These are phyloP conservation scores for Tagetes erecta DNA, from an alignment of 129 eudicot species.

Conservation along the genomic window DNA sequence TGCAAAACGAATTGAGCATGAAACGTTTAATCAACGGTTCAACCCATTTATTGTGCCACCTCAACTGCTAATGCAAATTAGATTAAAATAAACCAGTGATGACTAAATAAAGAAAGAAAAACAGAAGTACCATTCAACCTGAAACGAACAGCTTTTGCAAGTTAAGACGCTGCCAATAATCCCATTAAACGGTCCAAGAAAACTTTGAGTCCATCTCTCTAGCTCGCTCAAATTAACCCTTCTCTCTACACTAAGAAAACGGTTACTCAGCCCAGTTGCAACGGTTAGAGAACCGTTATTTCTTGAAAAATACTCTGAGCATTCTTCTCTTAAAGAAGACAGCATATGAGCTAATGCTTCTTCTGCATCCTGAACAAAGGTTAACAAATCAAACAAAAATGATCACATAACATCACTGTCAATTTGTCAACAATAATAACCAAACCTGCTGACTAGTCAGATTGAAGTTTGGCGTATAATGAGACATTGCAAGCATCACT, in stretches of 20 bases:
- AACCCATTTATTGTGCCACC: neutral
- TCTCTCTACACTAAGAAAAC: conserved; percentile 49
- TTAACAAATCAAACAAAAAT: conserved; percentile 5
- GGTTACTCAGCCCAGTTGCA: conserved; percentile 45
- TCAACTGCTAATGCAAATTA: neutral
- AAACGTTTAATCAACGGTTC: neutral
- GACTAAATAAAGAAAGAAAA: conserved; percentile 22
- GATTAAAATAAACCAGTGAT: conserved; percentile 4
- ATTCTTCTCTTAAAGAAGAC: conserved; percentile 86
- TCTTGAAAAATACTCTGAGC: conserved; percentile 52
- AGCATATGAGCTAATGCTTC: conserved; percentile 84
- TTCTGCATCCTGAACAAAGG: conserved; percentile 81
- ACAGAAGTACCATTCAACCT: conserved; percentile 82
- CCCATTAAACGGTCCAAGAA: conserved; percentile 93
- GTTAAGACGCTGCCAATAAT: conserved; percentile 71
- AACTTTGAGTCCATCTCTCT: conserved; percentile 63
- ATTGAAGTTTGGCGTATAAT: conserved; percentile 63
- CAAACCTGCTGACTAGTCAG: conserved; percentile 79
- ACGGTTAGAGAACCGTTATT: conserved; percentile 50
- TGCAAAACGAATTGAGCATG: conserved; percentile 38
- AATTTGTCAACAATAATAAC: neutral
- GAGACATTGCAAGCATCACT: conserved; percentile 76
- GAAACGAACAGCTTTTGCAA: conserved; percentile 87
- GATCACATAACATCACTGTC: neutral
- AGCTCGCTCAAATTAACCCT: conserved; percentile 39